These are phyloP conservation scores for Eucalyptus rudis DNA, from an alignment of 345 rosid genomes.

Conservation along the genomic window DNA sequence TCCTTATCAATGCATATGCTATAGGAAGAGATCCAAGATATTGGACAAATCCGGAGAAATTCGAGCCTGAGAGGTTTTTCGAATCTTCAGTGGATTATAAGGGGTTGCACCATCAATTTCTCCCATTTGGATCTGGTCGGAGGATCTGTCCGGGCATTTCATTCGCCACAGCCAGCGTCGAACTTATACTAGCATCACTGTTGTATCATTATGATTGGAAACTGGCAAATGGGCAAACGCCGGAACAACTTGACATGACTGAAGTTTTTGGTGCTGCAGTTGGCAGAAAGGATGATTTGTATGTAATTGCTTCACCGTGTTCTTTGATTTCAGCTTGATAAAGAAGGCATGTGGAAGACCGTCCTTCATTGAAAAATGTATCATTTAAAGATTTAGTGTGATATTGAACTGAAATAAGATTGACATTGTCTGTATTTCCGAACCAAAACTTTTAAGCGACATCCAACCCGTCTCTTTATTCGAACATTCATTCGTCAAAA, in stretches of 20 bases:
- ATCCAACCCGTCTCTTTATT: neutral
- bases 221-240: neutral
- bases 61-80: slow-evolving; percentile 2
- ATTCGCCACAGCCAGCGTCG: neutral
- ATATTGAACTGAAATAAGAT: neutral
- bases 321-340: neutral
- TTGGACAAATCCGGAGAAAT: slow-evolving; percentile 1
- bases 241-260: neutral
- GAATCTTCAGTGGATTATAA: neutral
- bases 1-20: neutral
- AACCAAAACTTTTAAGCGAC: neutral
- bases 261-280: neutral
- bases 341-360: neutral
- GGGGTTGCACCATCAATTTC: neutral
- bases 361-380: neutral
- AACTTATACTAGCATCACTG: neutral
- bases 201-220: slow-evolving; percentile 1
- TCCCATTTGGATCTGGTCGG: slow-evolving; percentile 8
- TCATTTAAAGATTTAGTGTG: neutral
- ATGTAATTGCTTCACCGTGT: neutral
- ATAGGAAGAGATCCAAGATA: neutral
- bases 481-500: neutral
- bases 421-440: neutral
- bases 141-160: slow-evolving; percentile 1
- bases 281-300: neutral